phyloP scores from a whole-genome alignment of 2,329 filamentous ascomycete genomes.

The Colletotrichum simmondsii region DNA sequence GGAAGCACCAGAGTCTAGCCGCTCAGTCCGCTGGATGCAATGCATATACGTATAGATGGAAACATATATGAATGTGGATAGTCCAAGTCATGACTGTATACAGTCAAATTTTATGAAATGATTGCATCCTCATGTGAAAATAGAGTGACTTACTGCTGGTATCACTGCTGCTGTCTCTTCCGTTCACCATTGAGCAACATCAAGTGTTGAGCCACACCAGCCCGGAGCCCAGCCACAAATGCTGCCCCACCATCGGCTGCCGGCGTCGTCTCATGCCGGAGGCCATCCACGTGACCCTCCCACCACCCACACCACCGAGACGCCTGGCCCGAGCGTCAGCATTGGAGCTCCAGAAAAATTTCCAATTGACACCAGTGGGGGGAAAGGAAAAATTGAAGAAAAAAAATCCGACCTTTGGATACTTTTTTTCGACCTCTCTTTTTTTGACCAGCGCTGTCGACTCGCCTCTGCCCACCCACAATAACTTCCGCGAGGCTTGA shows the following conservation, averaged over 20 bases:
- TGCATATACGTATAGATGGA: background rate
- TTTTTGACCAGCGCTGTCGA: constrained; percentile 8
- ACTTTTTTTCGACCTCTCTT: constrained; percentile 1
- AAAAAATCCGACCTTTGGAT: constrained; percentile 30
- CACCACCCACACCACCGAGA: background rate
- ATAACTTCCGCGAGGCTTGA: constrained; percentile 25
- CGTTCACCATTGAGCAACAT: background rate
- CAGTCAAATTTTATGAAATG: background rate
- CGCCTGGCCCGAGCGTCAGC: constrained; percentile 29
- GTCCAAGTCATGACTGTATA: too few relatives aligned
- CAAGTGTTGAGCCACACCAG: background rate
- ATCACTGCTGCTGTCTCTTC: background rate
- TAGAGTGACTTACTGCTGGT: background rate
- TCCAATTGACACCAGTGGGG: constrained; percentile 37
- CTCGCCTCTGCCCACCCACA: constrained; percentile 7
- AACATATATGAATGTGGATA: too few relatives aligned
- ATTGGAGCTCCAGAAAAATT: constrained; percentile 37
- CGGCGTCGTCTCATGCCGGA: constrained; percentile 16
- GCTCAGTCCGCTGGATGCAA: background rate
- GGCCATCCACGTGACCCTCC: constrained; percentile 10
- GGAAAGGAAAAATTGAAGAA: constrained; percentile 35
- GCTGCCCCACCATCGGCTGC: constrained; percentile 16
- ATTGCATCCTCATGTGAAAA: background rate
- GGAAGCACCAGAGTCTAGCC: background rate
- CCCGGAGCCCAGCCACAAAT: background rate